Base-by-base conservation (phyloP, 805 yeast genomes). In the Cyberlindnera euphorbiiphila region DNA sequence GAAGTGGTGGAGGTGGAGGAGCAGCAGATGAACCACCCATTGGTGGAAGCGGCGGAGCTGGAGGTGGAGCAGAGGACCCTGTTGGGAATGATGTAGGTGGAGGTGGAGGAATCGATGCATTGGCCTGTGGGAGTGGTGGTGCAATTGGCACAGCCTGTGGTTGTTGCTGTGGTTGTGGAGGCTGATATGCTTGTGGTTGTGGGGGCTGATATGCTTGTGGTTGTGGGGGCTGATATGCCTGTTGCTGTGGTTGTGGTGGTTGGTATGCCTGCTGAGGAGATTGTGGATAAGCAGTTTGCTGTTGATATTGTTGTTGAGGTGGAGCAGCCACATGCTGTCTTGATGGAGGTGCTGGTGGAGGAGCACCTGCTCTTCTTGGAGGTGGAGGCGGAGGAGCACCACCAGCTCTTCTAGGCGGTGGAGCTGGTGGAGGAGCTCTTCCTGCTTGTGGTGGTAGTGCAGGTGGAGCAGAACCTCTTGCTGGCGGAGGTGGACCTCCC, bases 321-420 rank as follows among this genome's bases (percentile, higher is more conserved):
- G 34, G 21, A 11, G 26, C 13, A 10, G 34, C 34, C 5, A 37
- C 36, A 2, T 42, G 28, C 24, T 35, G 37, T 42, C 43, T 36
- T 28, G 51, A 26, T 23, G 53, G 54, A 18, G 55, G 54, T 12
- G 48, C 42, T 10, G 53, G 50, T 24, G 49, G 52, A 6, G 45
- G 41, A 24, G 42, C 36, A 20, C 40, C 48, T 7, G 43, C 42
- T 16, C 47, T 37, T 42, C 50, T 42, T 25, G 55, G 41, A 15
- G 55, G 56, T 10, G 56, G 56, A 15, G 51, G 51, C n/a, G 55
- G 54, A 7, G 48, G 51, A 4, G 46, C 47, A 15, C 41, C 46
- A 17, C 48, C 49, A 4, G 42, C 40, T 39, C 45, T 35, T 34
- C 51, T 43, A 14, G 51, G 32, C 6, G 54, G 52, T 8, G 55